Evolutionary conservation across 352 stramenopile genomes (phyloP).

Genomic region (Pythium scleroteichum): DNA sequence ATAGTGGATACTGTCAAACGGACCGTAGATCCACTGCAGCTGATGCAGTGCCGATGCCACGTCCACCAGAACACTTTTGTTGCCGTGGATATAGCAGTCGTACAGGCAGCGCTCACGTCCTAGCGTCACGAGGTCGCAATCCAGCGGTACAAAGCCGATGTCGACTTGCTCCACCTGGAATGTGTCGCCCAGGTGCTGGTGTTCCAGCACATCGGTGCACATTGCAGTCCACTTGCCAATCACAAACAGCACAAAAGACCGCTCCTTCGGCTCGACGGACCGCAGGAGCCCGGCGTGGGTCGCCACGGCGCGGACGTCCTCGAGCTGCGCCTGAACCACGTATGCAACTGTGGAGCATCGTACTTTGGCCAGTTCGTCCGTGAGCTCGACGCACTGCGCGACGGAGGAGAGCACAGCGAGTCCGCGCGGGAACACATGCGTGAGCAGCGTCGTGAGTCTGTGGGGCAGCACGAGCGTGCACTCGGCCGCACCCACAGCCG

Average conservation of each 20-base stretch:
- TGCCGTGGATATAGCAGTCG: constrained; percentile 46
- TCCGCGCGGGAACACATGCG: constrained; percentile 57
- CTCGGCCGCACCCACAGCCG: constrained; percentile 30
- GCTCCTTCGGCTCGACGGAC: constrained; percentile 20
- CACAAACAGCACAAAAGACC: constrained; percentile 39
- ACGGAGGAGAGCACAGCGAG: constrained; percentile 42
- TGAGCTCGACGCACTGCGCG: constrained; percentile 58
- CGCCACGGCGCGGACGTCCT: constrained; percentile 49
- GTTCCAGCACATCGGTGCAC: constrained; percentile 43
- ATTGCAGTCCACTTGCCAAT: constrained; percentile 56
- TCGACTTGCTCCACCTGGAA: constrained; percentile 46
- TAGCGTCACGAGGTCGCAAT: constrained; percentile 60
- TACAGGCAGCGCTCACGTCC: constrained; percentile 53
- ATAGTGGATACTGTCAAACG: constrained; percentile 73
- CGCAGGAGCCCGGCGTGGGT: constrained; percentile 43
- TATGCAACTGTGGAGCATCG: constrained; percentile 43
- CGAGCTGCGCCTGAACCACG: constrained; percentile 38
- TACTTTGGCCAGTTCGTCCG: constrained; percentile 43
- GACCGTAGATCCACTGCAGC: constrained; percentile 57
- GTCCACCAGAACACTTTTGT: constrained; percentile 54
- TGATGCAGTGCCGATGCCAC: constrained; percentile 47
- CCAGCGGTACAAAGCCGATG: constrained; percentile 63
- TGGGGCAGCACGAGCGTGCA: constrained; percentile 60
- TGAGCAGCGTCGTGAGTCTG: constrained; percentile 55
- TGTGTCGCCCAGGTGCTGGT: constrained; percentile 33